Base-by-base conservation (phyloP, 495 filamentous ascomycete genomes). In the Neurospora africana region DNA sequence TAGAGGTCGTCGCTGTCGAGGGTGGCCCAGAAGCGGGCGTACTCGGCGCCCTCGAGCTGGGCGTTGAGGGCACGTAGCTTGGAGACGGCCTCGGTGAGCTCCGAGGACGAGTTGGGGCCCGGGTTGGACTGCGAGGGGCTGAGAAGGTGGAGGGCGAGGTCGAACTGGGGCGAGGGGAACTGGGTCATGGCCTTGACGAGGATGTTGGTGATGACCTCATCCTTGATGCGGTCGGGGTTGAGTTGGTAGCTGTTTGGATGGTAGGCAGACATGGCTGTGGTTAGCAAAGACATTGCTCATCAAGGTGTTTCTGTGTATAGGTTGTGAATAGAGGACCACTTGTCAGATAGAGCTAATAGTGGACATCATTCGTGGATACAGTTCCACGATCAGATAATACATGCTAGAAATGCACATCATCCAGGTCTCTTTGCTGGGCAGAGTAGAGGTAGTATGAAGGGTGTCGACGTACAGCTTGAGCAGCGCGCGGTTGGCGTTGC, bases 171-270 rank as follows among this genome's bases (percentile, higher is more conserved):
- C 13, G 92, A 91, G 75, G 96, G 96, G 89, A 99, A 98, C 82
- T 97, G 92, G 75, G 95, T 97, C 78, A 99, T 89, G 72, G 94
- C 89, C 88, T 98, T 98, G 84, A 95, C 92, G 81, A 99, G 93
- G 88, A 98, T 91, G 87, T 98, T 98, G 86, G 96, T 98, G 80
- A 93, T 93, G 77, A 92, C 93, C 84, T 99, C 96, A 77, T 97
- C 91, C 82, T 94, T 93, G 82, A 93, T 89, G 76, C 97, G 94
- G 88, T 98, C 94, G 27, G 95, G 95, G 88, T 99, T 99, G 87
- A 99, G 97, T 86, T 99, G 96, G 89, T 98, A 99, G 72, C 96
- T 99, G 77, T 71, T 30, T 15, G 58, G 53, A 15, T n/a, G 13
- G 40, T 1, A 33, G 35, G 19, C 71, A 41, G 37, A 69, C 39